Evolutionary conservation across 2,329 filamentous ascomycete genomes (phyloP).

Genomic region (Microdochium bolleyi): DNA sequence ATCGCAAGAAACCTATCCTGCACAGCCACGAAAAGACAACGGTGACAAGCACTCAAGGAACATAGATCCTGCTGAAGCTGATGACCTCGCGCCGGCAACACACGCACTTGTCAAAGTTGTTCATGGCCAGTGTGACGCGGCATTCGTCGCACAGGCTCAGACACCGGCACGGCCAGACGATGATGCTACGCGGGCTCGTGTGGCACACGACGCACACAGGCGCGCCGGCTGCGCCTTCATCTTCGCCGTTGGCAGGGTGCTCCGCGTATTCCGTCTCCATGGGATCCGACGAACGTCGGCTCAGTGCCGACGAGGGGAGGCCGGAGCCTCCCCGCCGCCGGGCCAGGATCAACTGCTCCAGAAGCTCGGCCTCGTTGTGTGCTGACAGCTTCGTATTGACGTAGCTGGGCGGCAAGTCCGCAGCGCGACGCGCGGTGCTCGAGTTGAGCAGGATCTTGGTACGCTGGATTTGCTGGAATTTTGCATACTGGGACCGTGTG

Average conservation of each 20-base stretch:
- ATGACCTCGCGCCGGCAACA: slow-evolving; percentile 84
- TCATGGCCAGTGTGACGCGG: slow-evolving; percentile 85
- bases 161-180: slow-evolving; percentile 95
- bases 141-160: slow-evolving; percentile 93
- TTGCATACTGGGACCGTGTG: slow-evolving; percentile 72
- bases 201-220: slow-evolving; percentile 94
- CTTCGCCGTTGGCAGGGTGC: slow-evolving; percentile 19
- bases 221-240: slow-evolving; percentile 63
- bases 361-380: slow-evolving; percentile 52
- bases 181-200: slow-evolving; percentile 72
- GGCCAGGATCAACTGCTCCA: slow-evolving; percentile 53
- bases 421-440: slow-evolving; percentile 15
- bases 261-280: slow-evolving; percentile 4
- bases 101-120: slow-evolving; percentile 94
- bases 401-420: neutral
- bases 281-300: neutral
- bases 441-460: slow-evolving; percentile 53
- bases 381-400: slow-evolving; percentile 32
- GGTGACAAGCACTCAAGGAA: slow-evolving; percentile 57
- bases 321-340: slow-evolving; percentile 22
- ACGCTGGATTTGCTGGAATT: slow-evolving; percentile 60
- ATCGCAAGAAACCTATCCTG: neutral
- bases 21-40: neutral
- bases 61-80: slow-evolving; percentile 86
- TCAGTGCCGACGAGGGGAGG: neutral